Percentiles rank a stretch among this genome's conserved stretches.
phyloP scores from a whole-genome alignment of 2,329 filamentous ascomycete genomes.

The Trichoderma semiorbis region DNA sequence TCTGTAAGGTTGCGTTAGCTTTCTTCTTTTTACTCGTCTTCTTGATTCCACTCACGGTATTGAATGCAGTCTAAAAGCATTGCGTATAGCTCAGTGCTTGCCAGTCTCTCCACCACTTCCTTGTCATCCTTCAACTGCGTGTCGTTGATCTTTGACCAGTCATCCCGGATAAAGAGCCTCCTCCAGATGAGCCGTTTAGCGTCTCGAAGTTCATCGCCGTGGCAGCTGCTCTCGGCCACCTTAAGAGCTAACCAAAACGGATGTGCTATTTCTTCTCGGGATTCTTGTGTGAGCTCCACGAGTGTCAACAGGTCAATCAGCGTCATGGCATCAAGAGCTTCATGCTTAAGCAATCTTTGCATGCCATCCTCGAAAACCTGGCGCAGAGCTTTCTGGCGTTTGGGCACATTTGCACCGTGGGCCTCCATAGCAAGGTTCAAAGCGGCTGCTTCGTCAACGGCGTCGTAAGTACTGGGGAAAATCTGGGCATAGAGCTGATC shows the following conservation, averaged over 20 bases:
- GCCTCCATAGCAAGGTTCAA: slow-evolving; percentile 71
- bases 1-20: slow-evolving; percentile 32
- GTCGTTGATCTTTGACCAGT: slow-evolving; percentile 79
- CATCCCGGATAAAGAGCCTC: slow-evolving; percentile 75
- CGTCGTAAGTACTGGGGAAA: slow-evolving; percentile 61
- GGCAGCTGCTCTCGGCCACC: slow-evolving; percentile 53
- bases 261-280: slow-evolving; percentile 52
- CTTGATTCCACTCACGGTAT: slow-evolving; percentile 53
- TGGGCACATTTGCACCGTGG: slow-evolving; percentile 54
- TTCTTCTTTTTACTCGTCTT: background rate
- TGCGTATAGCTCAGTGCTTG: slow-evolving; percentile 63
- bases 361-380: slow-evolving; percentile 70
- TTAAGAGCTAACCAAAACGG: slow-evolving; percentile 75
- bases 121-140: slow-evolving; percentile 70
- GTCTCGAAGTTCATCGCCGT: slow-evolving; percentile 55
- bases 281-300: slow-evolving; percentile 49
- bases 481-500: slow-evolving; percentile 72
- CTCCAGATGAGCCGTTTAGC: slow-evolving; percentile 74
- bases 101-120: slow-evolving; percentile 60
- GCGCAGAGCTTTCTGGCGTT: slow-evolving; percentile 62
- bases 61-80: slow-evolving; percentile 63
- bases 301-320: slow-evolving; percentile 78
- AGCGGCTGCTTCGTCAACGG: slow-evolving; percentile 77
- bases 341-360: slow-evolving; percentile 65
- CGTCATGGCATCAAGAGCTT: slow-evolving; percentile 62